Conservation (phyloP, 148 eudicot genomes). For the Polygonum aviculare region DNA sequence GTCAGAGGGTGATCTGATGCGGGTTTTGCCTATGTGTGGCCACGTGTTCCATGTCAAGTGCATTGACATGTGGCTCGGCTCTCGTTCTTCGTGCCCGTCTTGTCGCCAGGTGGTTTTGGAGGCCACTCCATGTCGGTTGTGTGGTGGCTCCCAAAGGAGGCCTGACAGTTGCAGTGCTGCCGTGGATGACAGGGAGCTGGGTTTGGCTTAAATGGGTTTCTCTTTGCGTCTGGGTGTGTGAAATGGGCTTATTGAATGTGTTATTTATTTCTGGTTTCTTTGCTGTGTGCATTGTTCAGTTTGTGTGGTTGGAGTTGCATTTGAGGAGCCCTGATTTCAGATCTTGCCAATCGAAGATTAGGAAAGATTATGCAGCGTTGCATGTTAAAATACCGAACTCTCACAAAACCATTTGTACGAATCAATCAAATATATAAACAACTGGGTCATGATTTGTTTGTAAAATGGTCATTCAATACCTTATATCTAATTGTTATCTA, state of each 20-base stretch:
- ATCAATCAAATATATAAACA: neutral
- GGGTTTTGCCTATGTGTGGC: constrained; percentile 51
- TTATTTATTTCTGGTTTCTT: neutral
- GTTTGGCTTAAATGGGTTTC: constrained; percentile 2
- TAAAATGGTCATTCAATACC: too few relatives aligned
- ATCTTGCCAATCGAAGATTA: neutral
- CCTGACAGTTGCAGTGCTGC: constrained; percentile 17
- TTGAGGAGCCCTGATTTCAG: neutral
- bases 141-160: constrained; percentile 31
- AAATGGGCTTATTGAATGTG: neutral
- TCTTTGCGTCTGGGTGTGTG: neutral
- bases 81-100: constrained; percentile 65
- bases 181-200: constrained; percentile 13
- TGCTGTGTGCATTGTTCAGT: neutral
- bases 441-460: too few relatives aligned
- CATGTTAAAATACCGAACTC: neutral
- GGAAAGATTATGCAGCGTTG: neutral
- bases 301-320: neutral
- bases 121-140: constrained; percentile 33
- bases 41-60: constrained; percentile 57
- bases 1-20: constrained; percentile 42
- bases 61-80: constrained; percentile 57
- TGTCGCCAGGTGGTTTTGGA: constrained; percentile 45
- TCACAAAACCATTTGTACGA: neutral
- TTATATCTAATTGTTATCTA: too few relatives aligned